Evolutionary conservation across 2,329 filamentous ascomycete species (phyloP), one percentile per base, ranked within the genome.

Genomic region (Raffaelea albimanens): DNA sequence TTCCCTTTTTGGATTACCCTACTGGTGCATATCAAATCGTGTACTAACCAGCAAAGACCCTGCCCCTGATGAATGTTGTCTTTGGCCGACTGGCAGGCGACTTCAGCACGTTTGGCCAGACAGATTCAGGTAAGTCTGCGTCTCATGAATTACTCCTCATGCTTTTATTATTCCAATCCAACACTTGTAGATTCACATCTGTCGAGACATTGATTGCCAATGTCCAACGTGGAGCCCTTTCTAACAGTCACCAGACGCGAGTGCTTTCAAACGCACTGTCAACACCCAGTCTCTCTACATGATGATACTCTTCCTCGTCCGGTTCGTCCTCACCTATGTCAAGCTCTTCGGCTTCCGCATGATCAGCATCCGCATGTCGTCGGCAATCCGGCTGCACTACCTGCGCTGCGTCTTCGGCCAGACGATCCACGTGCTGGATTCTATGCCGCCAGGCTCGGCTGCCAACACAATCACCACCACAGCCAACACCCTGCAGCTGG

Each of bases 291-390:
- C 75, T 61, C 65, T 89, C 0, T 86, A 82, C 61, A 80, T 88
- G 56, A 75, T 88, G 47, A 78, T 79, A 47, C 67, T 89, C 7
- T 89, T 88, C 60, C 62, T 88, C 38, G 83, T 67, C 14, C 78
- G 82, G 43, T 81, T 85, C 54, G 58, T 66, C 18, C 65, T 85
- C 38, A 77, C 75, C 50, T 87, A 86, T 47, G 54, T 61, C 53
- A 59, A 57, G 57, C 65, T 65, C 71, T 77, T 81, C 55, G 67
- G 68, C 34, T 80, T 80, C 53, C 75, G 79, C 20, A 73, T 82
- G 61, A 77, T 80, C 50, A 78, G 78, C 21, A 76, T 82, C 48
- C 71, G 78, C 25, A 69, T 82, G 53, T 82, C 78, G 5, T 75
- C 78, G 2, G 75, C 71, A 16, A 70, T 83, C 43, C 71, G 85